Conservation (phyloP, 2,329 filamentous ascomycete genomes). For the Alternaria sp. region DNA sequence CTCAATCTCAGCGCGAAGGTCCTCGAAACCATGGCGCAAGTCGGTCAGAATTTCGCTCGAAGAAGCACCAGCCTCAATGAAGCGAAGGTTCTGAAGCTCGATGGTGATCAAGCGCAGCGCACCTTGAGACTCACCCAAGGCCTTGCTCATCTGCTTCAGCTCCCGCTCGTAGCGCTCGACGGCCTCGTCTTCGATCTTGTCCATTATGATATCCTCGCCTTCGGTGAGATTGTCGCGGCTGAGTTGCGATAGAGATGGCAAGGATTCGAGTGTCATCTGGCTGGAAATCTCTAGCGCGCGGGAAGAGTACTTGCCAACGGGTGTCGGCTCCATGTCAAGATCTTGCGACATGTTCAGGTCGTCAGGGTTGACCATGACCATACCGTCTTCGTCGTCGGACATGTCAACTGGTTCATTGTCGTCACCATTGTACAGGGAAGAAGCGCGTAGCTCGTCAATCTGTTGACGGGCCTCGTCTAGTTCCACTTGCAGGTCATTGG, state of each 20-base stretch:
- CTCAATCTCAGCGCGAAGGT: slow-evolving; percentile 53
- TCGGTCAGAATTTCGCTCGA: slow-evolving; percentile 49
- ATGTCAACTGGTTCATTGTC: slow-evolving; percentile 33
- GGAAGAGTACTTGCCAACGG: slow-evolving; percentile 40
- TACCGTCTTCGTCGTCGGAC: slow-evolving; percentile 41
- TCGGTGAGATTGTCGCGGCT: slow-evolving; percentile 39
- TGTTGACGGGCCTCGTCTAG: slow-evolving; percentile 47
- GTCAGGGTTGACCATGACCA: slow-evolving; percentile 45
- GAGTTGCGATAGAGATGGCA: slow-evolving; percentile 36
- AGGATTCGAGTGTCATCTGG: slow-evolving; percentile 41
- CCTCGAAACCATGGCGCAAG: slow-evolving; percentile 54
- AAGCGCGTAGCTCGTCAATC: slow-evolving; percentile 47
- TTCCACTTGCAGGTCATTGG: slow-evolving; percentile 45
- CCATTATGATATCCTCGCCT: slow-evolving; percentile 28
- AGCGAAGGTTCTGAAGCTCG: slow-evolving; percentile 55
- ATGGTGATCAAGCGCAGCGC: slow-evolving; percentile 55
- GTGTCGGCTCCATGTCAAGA: slow-evolving; percentile 36
- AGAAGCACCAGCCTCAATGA: slow-evolving; percentile 46
- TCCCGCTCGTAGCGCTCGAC: slow-evolving; percentile 51
- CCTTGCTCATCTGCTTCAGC: slow-evolving; percentile 49
- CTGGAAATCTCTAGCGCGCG: slow-evolving; percentile 41
- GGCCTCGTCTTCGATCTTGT: slow-evolving; percentile 49
- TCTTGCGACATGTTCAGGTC: slow-evolving; percentile 45
- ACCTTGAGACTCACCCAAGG: slow-evolving; percentile 52
- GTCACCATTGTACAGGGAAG: slow-evolving; percentile 42